These are phyloP conservation scores for Quercus tomentella DNA, from an alignment of 331 rosid species.

Conservation along the genomic window DNA sequence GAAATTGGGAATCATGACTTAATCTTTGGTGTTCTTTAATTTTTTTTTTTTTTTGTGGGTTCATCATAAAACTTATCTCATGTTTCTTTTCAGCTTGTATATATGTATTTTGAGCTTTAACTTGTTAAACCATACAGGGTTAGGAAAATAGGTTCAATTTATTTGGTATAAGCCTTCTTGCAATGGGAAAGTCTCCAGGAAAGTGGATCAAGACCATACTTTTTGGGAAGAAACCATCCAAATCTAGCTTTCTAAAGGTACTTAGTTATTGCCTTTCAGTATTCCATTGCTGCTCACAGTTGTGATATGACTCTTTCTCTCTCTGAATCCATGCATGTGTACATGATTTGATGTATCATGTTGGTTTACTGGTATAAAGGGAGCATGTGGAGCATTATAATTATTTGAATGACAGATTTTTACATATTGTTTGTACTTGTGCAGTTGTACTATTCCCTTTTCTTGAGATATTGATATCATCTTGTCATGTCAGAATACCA, in stretches of 20 bases:
- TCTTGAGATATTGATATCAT: not conserved
- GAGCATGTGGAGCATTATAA: not conserved
- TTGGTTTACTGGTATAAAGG: not conserved
- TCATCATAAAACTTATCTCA: not conserved
- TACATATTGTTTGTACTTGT: not conserved
- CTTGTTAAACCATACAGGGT: not conserved
- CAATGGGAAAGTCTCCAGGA: conserved; percentile 72
- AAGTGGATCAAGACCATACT: conserved; percentile 71
- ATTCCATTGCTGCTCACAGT: not conserved
- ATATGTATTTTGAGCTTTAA: not conserved
- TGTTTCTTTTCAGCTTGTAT: not conserved
- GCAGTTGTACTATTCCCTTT: not conserved
- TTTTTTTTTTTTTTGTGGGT: not conserved
- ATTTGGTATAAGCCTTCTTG: not conserved
- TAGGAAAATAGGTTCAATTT: not conserved
- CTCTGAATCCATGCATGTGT: not conserved
- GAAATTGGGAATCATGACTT: not conserved
- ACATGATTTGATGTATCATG: not conserved
- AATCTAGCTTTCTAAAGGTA: conserved; percentile 43
- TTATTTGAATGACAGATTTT: not conserved
- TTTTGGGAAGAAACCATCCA: conserved; percentile 63
- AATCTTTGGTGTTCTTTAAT: not conserved
- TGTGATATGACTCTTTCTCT: conserved; percentile 4
- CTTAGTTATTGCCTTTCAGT: not conserved
- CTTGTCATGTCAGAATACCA: not conserved